Conservation (phyloP, 441 rosid genomes). For the Croton laevigatus region DNA sequence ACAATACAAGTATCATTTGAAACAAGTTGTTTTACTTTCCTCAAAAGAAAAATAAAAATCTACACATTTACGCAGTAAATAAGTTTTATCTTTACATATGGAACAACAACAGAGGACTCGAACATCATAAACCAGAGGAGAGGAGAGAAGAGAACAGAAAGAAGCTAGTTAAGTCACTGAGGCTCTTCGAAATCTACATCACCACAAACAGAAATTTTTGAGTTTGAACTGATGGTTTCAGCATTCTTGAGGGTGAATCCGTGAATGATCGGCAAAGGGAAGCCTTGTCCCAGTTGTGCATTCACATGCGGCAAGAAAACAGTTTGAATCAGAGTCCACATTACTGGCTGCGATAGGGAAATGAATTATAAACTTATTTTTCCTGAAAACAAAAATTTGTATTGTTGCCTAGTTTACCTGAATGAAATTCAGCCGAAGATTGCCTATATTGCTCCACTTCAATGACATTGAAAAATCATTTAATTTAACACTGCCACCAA, state of each 20-base stretch:
- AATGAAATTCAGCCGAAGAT: conserved; percentile 62
- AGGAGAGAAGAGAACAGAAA: background rate
- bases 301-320: conserved; percentile 76
- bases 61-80: background rate
- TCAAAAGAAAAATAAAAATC: background rate
- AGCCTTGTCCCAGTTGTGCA: conserved; percentile 60
- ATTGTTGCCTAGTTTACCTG: conserved; percentile 44
- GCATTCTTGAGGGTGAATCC: conserved; percentile 74
- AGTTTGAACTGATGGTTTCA: conserved; percentile 45
- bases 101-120: conserved; percentile 8
- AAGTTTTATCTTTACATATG: background rate
- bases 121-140: background rate
- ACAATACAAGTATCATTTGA: background rate
- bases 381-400: background rate
- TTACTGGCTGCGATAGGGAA: conserved; percentile 58
- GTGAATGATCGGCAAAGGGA: conserved; percentile 83
- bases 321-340: conserved; percentile 80
- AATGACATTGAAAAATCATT: conserved; percentile 67
- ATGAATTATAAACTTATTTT: background rate
- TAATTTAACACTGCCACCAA: conserved; percentile 69
- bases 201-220: conserved; percentile 62
- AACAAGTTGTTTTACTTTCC: too few relatives aligned
- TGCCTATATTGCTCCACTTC: conserved; percentile 87
- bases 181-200: conserved; percentile 51
- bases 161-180: conserved; percentile 6